Evolutionary conservation across 148 eudicot species (phyloP), one percentile per base, ranked within the genome.

Genomic region (Spergularia bocconei): DNA sequence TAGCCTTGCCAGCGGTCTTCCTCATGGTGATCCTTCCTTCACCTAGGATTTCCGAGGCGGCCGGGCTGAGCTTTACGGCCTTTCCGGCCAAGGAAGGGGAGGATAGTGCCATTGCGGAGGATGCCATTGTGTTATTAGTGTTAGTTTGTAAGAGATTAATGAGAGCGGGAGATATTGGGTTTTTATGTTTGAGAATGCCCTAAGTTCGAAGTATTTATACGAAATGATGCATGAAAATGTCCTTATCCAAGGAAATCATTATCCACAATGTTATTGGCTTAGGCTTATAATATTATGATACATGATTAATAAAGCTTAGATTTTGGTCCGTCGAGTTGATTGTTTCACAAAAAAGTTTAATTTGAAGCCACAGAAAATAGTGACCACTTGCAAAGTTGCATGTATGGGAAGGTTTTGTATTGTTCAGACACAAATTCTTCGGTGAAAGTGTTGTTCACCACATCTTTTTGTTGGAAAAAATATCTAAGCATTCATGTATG

Each of bases 71-170:
- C 63, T 79, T 69, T 0, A 79, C 80, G 0, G 80, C 75, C 75
- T 79, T 79, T 55, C 80, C 85, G 57, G 85, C 82, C 4, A 83
- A 55, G 21, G 80, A 73, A 13, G 79, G 77, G 11, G 85, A 83
- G 12, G 85, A 79, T 8, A 83, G 82, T 15, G 85, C 80, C 82
- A 79, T 79, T 72, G 85, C 58, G 0, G 85, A 76, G 72, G 82
- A 63, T 17, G 85, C 85, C 85, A 82, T 82, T 44, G 48, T 44
- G 0, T 4, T 44, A 9, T 44, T 29, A 29, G 3, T 44, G 10
- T 44, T 44, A 6, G 48, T 44, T 44, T 44, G 48, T 44, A 6
- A 44, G 48, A 6, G 7, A 44, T 44, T 44, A 44, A 44, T 29
- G 36, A 44, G 48, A 44, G 48, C 48, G 7, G 10, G 48, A 44